Evolutionary conservation across 2,329 filamentous ascomycete species (phyloP).

Genomic region (Magnaporthiopsis rhizophila): DNA sequence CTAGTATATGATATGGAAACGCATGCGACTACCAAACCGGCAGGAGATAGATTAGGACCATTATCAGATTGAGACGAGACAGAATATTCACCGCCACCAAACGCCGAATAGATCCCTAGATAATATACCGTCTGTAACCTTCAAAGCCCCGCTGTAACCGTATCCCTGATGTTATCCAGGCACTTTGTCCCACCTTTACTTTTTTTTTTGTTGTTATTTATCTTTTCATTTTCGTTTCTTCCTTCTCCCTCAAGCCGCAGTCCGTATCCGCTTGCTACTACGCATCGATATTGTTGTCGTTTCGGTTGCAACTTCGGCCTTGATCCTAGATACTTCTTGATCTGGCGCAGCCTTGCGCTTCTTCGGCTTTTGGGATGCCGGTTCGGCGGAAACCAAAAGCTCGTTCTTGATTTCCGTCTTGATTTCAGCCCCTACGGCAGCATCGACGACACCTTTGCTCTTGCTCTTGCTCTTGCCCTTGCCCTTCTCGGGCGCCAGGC

Average conservation of each 20-base stretch:
- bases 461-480: conserved; percentile 24
- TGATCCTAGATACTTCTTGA: not conserved
- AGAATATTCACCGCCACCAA: no score
- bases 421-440: conserved; percentile 20
- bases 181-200: not conserved
- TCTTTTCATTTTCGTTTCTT: not conserved
- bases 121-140: not conserved
- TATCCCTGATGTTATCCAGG: not conserved
- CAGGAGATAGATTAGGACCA: no score
- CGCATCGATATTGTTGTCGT: conserved; percentile 6
- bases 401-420: not conserved
- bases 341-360: not conserved
- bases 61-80: no score
- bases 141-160: not conserved
- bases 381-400: not conserved
- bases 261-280: conserved; percentile 4
- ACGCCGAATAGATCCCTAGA: no score
- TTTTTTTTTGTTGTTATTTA: no score
- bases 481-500: conserved; percentile 29
- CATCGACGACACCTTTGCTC: conserved; percentile 15
- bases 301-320: not conserved
- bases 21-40: no score
- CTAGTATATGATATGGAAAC: no score
- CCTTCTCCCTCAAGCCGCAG: not conserved
- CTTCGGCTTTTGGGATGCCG: not conserved